A percentile compares a stretch with the other conserved stretches of the same genome.
Evolutionary conservation across 1,139 yeast genomes (phyloP).

Genomic region (Suhomyces yuchorum): DNA sequence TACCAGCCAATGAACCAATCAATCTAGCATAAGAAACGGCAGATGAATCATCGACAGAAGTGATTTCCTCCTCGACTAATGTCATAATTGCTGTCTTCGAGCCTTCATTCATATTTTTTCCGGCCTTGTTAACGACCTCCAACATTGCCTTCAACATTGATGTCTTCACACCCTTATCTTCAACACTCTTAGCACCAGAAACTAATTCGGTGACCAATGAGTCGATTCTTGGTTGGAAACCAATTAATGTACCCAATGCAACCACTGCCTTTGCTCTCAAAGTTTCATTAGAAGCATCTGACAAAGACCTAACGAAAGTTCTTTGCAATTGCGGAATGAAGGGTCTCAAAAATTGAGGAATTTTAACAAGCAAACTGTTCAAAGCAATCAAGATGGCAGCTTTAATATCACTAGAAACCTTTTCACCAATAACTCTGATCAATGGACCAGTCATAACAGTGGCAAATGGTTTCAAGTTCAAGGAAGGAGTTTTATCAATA

Average conservation of each 20-base stretch:
- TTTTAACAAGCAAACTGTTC: constrained; percentile 72
- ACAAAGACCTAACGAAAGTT: constrained; percentile 89
- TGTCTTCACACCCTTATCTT: constrained; percentile 67
- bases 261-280: constrained; percentile 85
- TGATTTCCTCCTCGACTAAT: constrained; percentile 75
- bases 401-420: constrained; percentile 86
- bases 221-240: constrained; percentile 91
- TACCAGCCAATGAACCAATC: constrained; percentile 74
- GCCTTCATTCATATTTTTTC: constrained; percentile 70
- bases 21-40: constrained; percentile 78
- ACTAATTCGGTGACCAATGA: constrained; percentile 85
- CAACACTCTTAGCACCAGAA: constrained; percentile 65
- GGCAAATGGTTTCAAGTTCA: constrained; percentile 80
- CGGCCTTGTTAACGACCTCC: constrained; percentile 82
- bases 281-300: constrained; percentile 72
- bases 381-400: constrained; percentile 87
- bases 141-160: constrained; percentile 86
- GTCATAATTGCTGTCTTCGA: constrained; percentile 71
- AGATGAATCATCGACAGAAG: constrained; percentile 53
- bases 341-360: constrained; percentile 91
- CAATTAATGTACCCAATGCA: constrained; percentile 85
- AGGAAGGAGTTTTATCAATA: constrained; percentile 83
- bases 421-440: constrained; percentile 97
- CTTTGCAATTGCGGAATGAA: constrained; percentile 97
- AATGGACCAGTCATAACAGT: constrained; percentile 96